phyloP scores from a whole-genome alignment of 768 basidiomycete genomes.

The Termitomyces sp. region DNA sequence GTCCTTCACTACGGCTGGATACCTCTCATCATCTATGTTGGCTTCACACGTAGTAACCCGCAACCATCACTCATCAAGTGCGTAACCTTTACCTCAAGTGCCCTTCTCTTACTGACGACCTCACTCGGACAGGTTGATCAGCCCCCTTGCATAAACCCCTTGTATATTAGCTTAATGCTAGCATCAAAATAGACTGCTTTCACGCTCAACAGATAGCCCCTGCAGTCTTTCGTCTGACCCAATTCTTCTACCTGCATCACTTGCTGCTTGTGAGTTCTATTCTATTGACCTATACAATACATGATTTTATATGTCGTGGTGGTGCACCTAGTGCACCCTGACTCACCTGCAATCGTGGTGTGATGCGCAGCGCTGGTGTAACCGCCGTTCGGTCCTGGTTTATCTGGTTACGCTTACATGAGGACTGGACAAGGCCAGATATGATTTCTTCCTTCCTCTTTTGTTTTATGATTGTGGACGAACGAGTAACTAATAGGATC shows the following conservation, averaged over 20 bases:
- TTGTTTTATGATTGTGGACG: neutral
- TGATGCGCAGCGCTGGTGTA: conserved; percentile 35
- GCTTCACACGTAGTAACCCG: conserved; percentile 89
- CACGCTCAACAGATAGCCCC: neutral
- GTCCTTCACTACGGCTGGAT: conserved; percentile 95
- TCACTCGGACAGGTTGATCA: conserved; percentile 67
- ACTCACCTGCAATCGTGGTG: conserved; percentile 18
- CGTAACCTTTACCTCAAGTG: conserved; percentile 28
- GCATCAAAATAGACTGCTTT: conserved; percentile 17
- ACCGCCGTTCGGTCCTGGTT: conserved; percentile 50
- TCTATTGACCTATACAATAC: conserved; percentile 11
- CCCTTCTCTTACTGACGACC: conserved; percentile 6
- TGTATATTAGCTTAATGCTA: conserved; percentile 27
- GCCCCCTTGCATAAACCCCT: conserved; percentile 71
- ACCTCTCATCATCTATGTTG: conserved; percentile 93
- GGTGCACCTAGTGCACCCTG: conserved; percentile 39
- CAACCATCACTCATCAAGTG: conserved; percentile 96
- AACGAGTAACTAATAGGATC: conserved; percentile 13
- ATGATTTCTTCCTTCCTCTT: conserved; percentile 43
- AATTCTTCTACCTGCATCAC: neutral
- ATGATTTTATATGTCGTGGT: conserved; percentile 74
- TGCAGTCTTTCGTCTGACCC: neutral
- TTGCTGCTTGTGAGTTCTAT: conserved; percentile 17
- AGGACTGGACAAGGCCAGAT: conserved; percentile 85
- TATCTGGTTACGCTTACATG: conserved; percentile 41